Percentiles rank a stretch among this genome's conserved stretches.
Evolutionary conservation across 202 grass and related monocot species (phyloP).

Genomic region (Musa balbisiana): DNA sequence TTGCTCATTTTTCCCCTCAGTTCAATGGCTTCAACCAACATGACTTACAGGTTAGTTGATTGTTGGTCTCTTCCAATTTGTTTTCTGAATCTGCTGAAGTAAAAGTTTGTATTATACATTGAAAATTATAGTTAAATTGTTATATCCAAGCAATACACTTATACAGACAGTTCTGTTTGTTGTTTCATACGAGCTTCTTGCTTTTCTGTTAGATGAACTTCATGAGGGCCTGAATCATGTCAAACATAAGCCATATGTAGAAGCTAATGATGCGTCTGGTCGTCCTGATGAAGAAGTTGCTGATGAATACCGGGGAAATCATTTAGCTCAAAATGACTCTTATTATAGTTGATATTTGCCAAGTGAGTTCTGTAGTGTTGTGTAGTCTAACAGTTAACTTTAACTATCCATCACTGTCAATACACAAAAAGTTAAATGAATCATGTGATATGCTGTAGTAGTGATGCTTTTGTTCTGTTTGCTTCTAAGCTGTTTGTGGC

Average conservation of each 20-base stretch:
- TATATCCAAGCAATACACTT: neutral
- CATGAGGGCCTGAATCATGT: slow-evolving; percentile 96
- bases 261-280: slow-evolving; percentile 81
- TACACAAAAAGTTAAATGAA: neutral
- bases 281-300: slow-evolving; percentile 81
- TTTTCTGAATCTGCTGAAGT: neutral
- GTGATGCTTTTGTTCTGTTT: neutral
- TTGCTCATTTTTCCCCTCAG: slow-evolving; percentile 85
- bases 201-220: slow-evolving; percentile 94
- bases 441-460: neutral
- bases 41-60: slow-evolving; percentile 75
- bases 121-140: neutral
- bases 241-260: slow-evolving; percentile 84
- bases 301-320: slow-evolving; percentile 93
- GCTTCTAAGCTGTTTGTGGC: neutral
- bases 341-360: slow-evolving; percentile 87
- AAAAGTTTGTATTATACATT: neutral
- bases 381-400: neutral
- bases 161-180: slow-evolving; percentile 18
- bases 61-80: slow-evolving; percentile 1
- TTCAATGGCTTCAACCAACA: slow-evolving; percentile 97
- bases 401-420: neutral
- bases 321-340: slow-evolving; percentile 90
- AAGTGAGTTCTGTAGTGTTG: slow-evolving; percentile 43
- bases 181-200: slow-evolving; percentile 69